Evolutionary conservation across 1,139 yeast genomes (phyloP).

Genomic region (Pichia sp.): DNA sequence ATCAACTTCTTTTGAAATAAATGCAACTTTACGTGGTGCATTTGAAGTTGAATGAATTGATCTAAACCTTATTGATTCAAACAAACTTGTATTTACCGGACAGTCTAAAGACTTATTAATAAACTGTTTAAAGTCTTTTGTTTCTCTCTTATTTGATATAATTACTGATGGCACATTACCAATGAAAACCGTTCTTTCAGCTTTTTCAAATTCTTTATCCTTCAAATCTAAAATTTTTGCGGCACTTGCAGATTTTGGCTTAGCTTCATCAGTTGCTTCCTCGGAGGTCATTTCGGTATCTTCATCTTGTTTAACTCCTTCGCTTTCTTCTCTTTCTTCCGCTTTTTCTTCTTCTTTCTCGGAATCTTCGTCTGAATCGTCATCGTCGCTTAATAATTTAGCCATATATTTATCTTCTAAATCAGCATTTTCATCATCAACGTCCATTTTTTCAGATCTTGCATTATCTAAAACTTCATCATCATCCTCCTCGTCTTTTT

Average conservation of each 20-base stretch:
- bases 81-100: conserved; percentile 18
- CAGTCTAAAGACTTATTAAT: conserved; percentile 37
- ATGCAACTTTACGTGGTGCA: conserved; percentile 89
- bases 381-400: conserved; percentile 7
- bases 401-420: conserved; percentile 15
- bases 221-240: conserved; percentile 46
- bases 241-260: conserved; percentile 5
- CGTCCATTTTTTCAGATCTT: background rate
- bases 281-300: conserved; percentile 18
- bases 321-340: conserved; percentile 26
- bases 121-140: conserved; percentile 57
- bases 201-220: conserved; percentile 70
- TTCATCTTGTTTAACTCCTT: conserved; percentile 22
- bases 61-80: conserved; percentile 79
- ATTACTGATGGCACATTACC: conserved; percentile 74
- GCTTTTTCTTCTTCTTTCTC: conserved; percentile 3
- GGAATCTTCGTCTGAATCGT: conserved; percentile 2
- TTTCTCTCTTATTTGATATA: conserved; percentile 54
- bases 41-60: conserved; percentile 87
- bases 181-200: conserved; percentile 81
- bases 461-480: background rate
- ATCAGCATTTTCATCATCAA: conserved; percentile 5
- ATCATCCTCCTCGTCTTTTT: conserved; percentile 1
- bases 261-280: conserved; percentile 16
- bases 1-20: conserved; percentile 73